Conservation (phyloP, 139 green algal species). For the Edaphochlamys debaryana region DNA sequence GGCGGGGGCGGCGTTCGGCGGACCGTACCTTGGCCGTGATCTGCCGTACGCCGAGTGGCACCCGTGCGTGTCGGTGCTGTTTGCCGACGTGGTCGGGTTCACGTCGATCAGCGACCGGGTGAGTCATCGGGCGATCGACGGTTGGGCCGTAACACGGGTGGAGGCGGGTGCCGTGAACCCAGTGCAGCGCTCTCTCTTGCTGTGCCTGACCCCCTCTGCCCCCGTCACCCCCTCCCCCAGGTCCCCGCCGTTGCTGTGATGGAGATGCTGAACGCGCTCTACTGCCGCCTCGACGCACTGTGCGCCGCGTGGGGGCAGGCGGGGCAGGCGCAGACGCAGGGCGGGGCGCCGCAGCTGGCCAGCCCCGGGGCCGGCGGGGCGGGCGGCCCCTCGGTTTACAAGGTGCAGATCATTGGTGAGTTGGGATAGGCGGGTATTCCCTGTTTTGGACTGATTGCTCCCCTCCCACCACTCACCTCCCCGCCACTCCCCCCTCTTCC, state of each 20-base stretch:
- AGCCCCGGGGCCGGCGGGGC: background rate
- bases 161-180: too few species aligned
- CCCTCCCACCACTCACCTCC: too few species aligned
- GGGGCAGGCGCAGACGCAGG: background rate
- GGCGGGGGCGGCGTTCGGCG: background rate
- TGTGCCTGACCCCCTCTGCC: too few species aligned
- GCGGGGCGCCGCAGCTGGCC: background rate
- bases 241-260: conserved; percentile 19
- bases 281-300: conserved; percentile 18
- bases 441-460: too few species aligned
- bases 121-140: background rate
- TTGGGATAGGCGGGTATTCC: too few species aligned
- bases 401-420: conserved; percentile 39
- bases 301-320: conserved; percentile 1
- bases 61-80: conserved; percentile 22
- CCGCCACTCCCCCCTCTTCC: too few species aligned
- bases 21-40: background rate
- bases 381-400: background rate
- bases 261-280: conserved; percentile 39
- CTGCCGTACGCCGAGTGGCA: conserved; percentile 35
- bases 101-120: conserved; percentile 23
- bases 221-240: background rate
- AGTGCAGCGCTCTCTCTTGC: too few species aligned
- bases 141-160: too few species aligned
- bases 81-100: conserved; percentile 18